Percentiles rank a stretch among this genome's conserved stretches.
Conservation (phyloP, 768 basidiomycete genomes). For the Boletus bicolor region DNA sequence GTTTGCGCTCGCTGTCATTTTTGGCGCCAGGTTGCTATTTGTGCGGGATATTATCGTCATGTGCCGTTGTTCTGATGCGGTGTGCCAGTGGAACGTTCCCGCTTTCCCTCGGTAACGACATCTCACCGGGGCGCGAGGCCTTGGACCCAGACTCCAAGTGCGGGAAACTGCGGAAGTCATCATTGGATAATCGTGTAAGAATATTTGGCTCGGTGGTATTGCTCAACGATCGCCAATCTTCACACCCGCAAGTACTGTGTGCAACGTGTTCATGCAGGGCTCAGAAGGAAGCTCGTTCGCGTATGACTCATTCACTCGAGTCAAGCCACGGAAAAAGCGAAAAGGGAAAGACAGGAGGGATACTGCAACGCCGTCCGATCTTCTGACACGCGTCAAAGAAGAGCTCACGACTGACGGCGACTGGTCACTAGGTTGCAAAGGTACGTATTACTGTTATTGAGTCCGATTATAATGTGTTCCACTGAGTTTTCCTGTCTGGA, state of each 20-base stretch:
- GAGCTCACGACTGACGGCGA: slow-evolving; percentile 43
- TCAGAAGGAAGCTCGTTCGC: slow-evolving; percentile 29
- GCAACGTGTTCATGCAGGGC: slow-evolving; percentile 13
- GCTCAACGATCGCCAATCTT: neutral
- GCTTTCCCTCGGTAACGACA: neutral
- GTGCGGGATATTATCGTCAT: neutral
- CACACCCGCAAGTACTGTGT: neutral
- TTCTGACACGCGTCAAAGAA: slow-evolving; percentile 42
- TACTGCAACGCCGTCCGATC: slow-evolving; percentile 34
- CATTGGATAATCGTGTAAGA: neutral
- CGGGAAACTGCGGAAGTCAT: neutral
- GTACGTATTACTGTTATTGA: slow-evolving; percentile 40
- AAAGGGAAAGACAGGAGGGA: slow-evolving; percentile 33
- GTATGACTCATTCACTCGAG: slow-evolving; percentile 50
- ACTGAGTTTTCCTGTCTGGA: slow-evolving; percentile 1
- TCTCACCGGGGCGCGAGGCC: neutral
- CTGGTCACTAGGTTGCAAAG: slow-evolving; percentile 55
- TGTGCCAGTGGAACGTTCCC: slow-evolving; percentile 13
- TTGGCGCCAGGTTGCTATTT: neutral
- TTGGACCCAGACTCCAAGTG: neutral
- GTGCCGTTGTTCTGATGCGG: neutral
- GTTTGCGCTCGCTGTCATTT: neutral
- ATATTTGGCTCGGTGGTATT: neutral
- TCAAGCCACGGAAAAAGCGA: slow-evolving; percentile 52
- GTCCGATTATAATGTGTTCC: neutral